Conservation (phyloP, 108 stramenopile genomes). For the Stephanodiscus minutulus region DNA sequence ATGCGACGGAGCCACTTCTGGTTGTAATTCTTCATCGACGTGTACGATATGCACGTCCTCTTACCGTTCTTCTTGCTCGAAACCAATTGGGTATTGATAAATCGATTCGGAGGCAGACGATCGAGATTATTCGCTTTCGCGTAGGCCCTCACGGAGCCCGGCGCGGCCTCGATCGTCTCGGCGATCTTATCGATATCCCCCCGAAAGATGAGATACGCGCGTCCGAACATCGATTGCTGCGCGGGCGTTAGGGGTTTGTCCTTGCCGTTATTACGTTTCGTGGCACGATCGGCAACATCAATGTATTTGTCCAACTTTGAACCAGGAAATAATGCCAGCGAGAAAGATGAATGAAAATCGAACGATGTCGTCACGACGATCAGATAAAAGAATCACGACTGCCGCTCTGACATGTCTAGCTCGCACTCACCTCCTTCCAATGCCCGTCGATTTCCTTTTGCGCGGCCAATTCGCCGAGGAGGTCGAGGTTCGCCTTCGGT, state of each 20-base stretch:
- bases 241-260: slow-evolving; percentile 25
- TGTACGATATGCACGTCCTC: slow-evolving; percentile 18
- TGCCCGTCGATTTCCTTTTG: slow-evolving; percentile 50
- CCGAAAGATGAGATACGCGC: slow-evolving; percentile 48
- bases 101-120: slow-evolving; percentile 23
- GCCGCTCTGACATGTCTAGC: background rate
- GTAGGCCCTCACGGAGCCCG: slow-evolving; percentile 23
- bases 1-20: slow-evolving; percentile 52
- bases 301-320: slow-evolving; percentile 12
- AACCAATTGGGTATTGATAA: slow-evolving; percentile 20
- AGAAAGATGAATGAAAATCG: too few species aligned
- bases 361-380: too few species aligned
- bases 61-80: slow-evolving; percentile 28
- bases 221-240: slow-evolving; percentile 49
- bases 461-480: slow-evolving; percentile 52
- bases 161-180: slow-evolving; percentile 23
- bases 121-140: slow-evolving; percentile 16
- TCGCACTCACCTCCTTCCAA: slow-evolving; percentile 45
- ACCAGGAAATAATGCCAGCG: too few species aligned
- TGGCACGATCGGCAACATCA: background rate
- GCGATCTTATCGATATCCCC: slow-evolving; percentile 55
- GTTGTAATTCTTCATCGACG: slow-evolving; percentile 55
- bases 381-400: slow-evolving; percentile 1
- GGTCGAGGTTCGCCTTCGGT: slow-evolving; percentile 35
- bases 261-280: slow-evolving; percentile 1